Base-by-base conservation (phyloP, 257 asterid species). In the Plantago ovata region DNA sequence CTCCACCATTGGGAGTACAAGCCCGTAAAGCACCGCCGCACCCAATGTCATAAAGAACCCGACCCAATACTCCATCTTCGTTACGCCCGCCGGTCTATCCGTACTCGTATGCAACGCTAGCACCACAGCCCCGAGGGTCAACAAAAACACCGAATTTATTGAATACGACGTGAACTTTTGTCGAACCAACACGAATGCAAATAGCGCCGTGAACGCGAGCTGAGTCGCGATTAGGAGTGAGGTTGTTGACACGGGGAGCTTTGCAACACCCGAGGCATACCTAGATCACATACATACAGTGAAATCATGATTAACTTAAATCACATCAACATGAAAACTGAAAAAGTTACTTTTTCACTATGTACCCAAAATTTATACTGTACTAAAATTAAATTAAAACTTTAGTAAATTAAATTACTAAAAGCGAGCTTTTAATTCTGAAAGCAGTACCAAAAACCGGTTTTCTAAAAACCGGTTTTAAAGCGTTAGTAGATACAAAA, bases 201-300 rank as follows among this genome's bases (percentile, higher is more conserved):
- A 78, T 13, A 9, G 71, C 45, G 84, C 78, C 23, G 79, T 75
- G 62, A 79, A 79, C 3, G 69, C 84, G 60, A 79, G 63, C 63
- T 75, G 81, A 13, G 81, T 53, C 6, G 84, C 75, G 41, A 66
- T 44, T n/a, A 79, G 40, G 23, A 79, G 70, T 10, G 81, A 45
- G 5, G 77, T 49, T 10, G 84, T 79, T 9, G 84, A 79, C 3
- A 75, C 77, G 7, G 84, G 84, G 9, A 79, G 81, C 55, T 48
- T 54, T 0, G 77, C 66, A 1, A 72, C 62, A 3, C 79, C 84
- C 60, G 52, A 53, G 0, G 79, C 79, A 28, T 28, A 28, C 36
- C 36, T 28, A 28, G n/a, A n/a, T n/a, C n/a, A n/a, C n/a, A n/a
- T n/a, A n/a, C n/a, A n/a, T n/a, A n/a, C n/a, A n/a, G n/a, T n/a